Evolutionary conservation across 768 basidiomycete genomes (phyloP), one percentile per base, ranked within the genome.

Genomic region (Myochromella boudieri): DNA sequence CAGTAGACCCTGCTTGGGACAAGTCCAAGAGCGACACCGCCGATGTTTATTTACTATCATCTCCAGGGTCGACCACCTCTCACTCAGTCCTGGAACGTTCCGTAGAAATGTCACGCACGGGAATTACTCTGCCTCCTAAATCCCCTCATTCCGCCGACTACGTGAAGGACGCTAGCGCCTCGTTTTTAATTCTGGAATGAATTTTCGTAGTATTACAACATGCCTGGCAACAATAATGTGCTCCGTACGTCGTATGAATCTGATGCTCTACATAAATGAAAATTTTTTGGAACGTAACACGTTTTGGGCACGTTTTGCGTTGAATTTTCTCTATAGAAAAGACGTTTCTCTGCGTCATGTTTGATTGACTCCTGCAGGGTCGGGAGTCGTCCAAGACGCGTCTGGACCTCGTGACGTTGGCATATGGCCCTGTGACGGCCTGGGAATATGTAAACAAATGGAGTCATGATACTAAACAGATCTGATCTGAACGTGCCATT

Each of bases 1-100:
- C 51, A 2, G 51, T 56, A 7, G 55, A 56, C 25, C 55, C 55
- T 2, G 31, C 17, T 3, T 56, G 55, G 55, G 52, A 53, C 34
- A 24, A 21, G 22, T 53, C 55, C 9, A 45, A 53, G 32, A 50
- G 54, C 15, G 42, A 52, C 15, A 27, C 40, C 18, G 54, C 50
- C 18, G 36, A 48, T 22, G 6, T 55, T 9, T 55, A 45, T 26
- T 18, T 55, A 4, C 28, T 55, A n/a, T 47, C 54, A 14, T 47
- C 37, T 8, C 37, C 51, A 8, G 15, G 24, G 6, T 15, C 37
- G 14, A 17, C 28, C n/a, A 6, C n/a, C 10, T 40, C 37, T 25
- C 17, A 11, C 3, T 11, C 25, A 21, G 14, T 25, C 15, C 15
- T 11, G 17, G 18, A 41, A n/a, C 28, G n/a, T 26, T 2, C 14